phyloP scores from a whole-genome alignment of 2,329 filamentous ascomycete genomes.

The Triangularia verruculosa region DNA sequence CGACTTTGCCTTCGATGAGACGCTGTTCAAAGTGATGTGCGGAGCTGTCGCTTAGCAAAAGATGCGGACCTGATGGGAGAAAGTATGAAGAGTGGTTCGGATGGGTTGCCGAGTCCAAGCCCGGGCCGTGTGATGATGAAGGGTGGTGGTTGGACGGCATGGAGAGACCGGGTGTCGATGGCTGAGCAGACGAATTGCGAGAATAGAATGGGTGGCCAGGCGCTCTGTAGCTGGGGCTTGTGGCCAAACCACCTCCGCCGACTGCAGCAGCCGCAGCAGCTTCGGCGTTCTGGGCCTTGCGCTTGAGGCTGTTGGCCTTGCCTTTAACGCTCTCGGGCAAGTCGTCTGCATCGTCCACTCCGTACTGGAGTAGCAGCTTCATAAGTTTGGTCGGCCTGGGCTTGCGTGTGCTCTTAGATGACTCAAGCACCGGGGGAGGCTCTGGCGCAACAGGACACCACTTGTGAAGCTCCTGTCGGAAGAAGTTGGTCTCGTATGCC shows the following conservation, averaged over 20 bases:
- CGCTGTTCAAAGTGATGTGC: constrained; percentile 49
- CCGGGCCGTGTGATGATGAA: constrained; percentile 36
- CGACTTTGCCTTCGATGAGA: constrained; percentile 42
- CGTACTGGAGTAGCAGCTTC: constrained; percentile 85
- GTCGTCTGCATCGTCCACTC: constrained; percentile 86
- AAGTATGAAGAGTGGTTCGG: constrained; percentile 36
- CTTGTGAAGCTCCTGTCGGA: constrained; percentile 91
- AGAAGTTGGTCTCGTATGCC: constrained; percentile 93
- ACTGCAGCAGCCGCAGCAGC: constrained; percentile 43
- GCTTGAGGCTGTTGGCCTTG: constrained; percentile 70
- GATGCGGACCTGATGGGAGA: constrained; percentile 40
- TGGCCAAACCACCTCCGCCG: constrained; percentile 28
- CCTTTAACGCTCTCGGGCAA: constrained; percentile 78
- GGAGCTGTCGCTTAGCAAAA: constrained; percentile 41
- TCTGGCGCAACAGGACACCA: constrained; percentile 88
- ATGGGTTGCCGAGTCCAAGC: constrained; percentile 39
- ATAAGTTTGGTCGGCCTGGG: constrained; percentile 95
- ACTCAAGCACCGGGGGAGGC: constrained; percentile 79
- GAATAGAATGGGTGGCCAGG: constrained; percentile 35
- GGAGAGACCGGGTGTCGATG: constrained; percentile 37
- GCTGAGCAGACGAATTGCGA: constrained; percentile 36
- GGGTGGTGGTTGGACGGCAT: constrained; percentile 33
- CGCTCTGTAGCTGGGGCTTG: constrained; percentile 37
- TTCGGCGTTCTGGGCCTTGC: constrained; percentile 64
- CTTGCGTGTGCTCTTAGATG: constrained; percentile 89